A percentile compares a stretch with the other conserved stretches of the same genome.
Conservation (phyloP, 441 rosid genomes). For the Breynia disticha region DNA sequence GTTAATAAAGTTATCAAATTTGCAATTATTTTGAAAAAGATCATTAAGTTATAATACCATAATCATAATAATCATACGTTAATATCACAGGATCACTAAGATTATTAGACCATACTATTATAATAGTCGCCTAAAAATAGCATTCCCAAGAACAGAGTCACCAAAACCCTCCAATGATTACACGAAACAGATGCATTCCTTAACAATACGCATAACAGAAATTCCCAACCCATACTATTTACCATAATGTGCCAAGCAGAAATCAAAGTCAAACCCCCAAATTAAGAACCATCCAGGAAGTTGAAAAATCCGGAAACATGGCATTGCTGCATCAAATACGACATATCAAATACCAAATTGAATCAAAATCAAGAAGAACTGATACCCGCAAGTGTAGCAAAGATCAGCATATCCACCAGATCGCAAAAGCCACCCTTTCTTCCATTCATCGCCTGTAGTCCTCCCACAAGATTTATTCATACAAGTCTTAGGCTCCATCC, state of each 20-base stretch:
- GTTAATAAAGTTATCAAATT: not conserved
- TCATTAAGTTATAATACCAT: not conserved
- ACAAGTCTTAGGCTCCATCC: constrained; percentile 63
- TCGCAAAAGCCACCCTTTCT: constrained; percentile 82
- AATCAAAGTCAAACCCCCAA: constrained; percentile 5
- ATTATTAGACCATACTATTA: not conserved
- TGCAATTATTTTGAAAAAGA: not conserved
- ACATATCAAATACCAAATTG: not conserved
- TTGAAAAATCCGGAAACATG: constrained; percentile 11
- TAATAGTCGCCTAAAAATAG: constrained; percentile 6
- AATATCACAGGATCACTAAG: not conserved
- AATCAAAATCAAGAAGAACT: not conserved
- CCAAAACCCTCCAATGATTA: not conserved
- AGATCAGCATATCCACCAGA: constrained; percentile 74
- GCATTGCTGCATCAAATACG: not conserved
- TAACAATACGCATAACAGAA: not conserved
- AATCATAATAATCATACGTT: not conserved
- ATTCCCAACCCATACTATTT: not conserved
- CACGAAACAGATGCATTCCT: not conserved
- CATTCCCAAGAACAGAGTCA: not conserved
- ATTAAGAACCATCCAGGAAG: constrained; percentile 1
- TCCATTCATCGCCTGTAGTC: constrained; percentile 55
- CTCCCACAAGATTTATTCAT: constrained; percentile 66
- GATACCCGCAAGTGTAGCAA: constrained; percentile 82
- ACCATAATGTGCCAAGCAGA: too few species aligned